Conservation (phyloP, 345 rosid species). For the Sonneratia caseolaris region DNA sequence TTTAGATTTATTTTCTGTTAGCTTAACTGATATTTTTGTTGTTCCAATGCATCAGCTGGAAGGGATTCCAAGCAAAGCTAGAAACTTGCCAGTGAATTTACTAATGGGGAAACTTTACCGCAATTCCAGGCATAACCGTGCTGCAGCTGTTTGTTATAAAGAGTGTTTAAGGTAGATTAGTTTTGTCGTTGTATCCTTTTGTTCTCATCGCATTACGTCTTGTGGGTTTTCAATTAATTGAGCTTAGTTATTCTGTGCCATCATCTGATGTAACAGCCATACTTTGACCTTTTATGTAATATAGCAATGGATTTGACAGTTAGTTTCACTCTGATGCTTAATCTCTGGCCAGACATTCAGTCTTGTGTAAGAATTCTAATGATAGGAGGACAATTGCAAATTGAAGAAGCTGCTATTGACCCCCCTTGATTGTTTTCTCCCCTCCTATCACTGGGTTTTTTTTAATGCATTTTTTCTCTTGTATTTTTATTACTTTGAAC, state of each 20-base stretch:
- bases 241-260: background rate
- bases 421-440: background rate
- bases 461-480: background rate
- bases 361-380: background rate
- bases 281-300: background rate
- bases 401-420: background rate
- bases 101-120: constrained; percentile 91
- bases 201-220: background rate
- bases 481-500: background rate
- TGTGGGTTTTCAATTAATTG: background rate
- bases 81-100: constrained; percentile 88
- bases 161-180: constrained; percentile 73
- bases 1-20: background rate
- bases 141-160: constrained; percentile 78
- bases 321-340: background rate
- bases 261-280: background rate
- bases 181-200: background rate
- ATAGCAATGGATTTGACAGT: background rate
- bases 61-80: constrained; percentile 78
- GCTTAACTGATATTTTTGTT: background rate
- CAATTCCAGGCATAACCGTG: constrained; percentile 71
- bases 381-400: background rate
- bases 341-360: background rate
- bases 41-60: constrained; percentile 54
- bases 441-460: background rate